Base-by-base conservation (phyloP, 2,329 filamentous ascomycete species). In the Cordyceps farinosa region DNA sequence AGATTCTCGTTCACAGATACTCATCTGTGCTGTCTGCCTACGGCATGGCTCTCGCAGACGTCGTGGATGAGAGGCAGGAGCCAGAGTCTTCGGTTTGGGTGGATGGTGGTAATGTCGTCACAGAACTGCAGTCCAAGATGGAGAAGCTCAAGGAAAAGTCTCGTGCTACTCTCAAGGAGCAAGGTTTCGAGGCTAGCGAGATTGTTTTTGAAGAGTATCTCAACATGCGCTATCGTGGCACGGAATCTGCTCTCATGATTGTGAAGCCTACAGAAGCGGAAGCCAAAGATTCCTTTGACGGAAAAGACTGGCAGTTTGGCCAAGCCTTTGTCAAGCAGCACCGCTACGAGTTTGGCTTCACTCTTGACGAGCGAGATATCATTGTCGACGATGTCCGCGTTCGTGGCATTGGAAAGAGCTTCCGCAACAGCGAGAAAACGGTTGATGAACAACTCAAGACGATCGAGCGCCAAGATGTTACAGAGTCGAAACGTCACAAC, bases 311-410 rank as follows among this genome's bases (percentile, higher is more conserved):
- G 90, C 90, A 88, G 1, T 97, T 93, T 75, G 91, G 89, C 3
- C 85, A 88, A 67, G 92, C 91, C 0, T 97, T 98, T 70, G 81
- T 96, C 38, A 87, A 87, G 69, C 91, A 96, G 69, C 93, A 97
- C 72, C 88, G 92, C 59, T 92, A 95, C 71, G 93, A 97, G 72
- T 97, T 97, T 71, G 92, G 92, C 0, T 97, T 97, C 71, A 96
- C 90, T 0, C 80, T 97, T 2, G 82, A 85, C 30, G 90, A 96
- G 64, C 83, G 92, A 62, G 91, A 97, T 68, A 91, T 97, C 61
- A 92, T 97, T 52, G 83, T 97, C 8, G 93, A 97, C 66, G 93
- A 97, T 73, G 90, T 97, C 3, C 87, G 93, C 47, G 90, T 93
- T 5, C 84, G 94, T 63, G 92, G 92, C 15, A 96, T 97, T 66